phyloP scores from a whole-genome alignment of 495 filamentous ascomycete species.

The Hyaloscypha bicolor region DNA sequence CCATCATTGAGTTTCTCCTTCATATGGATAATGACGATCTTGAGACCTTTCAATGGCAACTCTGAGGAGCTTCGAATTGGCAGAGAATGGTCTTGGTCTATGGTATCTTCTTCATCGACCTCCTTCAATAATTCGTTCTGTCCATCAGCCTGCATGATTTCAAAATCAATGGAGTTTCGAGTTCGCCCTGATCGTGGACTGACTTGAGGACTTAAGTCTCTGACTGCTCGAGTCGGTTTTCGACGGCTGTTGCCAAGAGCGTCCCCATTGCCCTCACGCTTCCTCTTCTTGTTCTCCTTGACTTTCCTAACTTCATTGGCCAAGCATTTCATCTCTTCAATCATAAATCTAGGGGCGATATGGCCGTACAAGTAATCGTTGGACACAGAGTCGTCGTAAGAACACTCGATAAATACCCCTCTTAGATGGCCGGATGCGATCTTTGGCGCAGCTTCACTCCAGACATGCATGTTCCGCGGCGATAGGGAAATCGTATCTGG shows the following conservation, averaged over 20 bases:
- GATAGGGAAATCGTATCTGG: constrained; percentile 81
- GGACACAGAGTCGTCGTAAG: constrained; percentile 75
- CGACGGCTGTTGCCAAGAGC: neutral
- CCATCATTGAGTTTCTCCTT: constrained; percentile 74
- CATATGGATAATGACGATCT: constrained; percentile 78
- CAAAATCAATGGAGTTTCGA: neutral
- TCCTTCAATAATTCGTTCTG: neutral
- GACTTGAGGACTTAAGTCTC: neutral
- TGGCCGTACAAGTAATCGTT: constrained; percentile 85
- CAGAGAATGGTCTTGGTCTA: neutral
- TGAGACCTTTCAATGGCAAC: constrained; percentile 47
- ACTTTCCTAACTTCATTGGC: constrained; percentile 62
- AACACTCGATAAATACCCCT: constrained; percentile 94
- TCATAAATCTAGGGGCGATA: constrained; percentile 77
- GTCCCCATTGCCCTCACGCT: constrained; percentile 33
- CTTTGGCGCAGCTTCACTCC: constrained; percentile 84
- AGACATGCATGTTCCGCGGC: constrained; percentile 78
- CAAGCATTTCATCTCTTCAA: constrained; percentile 72
- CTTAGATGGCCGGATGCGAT: constrained; percentile 66
- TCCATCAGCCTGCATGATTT: constrained; percentile 1
- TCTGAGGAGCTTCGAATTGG: constrained; percentile 7
- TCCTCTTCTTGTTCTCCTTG: constrained; percentile 34
- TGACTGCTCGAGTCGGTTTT: neutral
- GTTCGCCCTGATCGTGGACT: neutral
- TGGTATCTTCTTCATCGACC: neutral